These are phyloP conservation scores for Pinus taeda DNA, from an alignment of 75 land plant species.

Conservation along the genomic window DNA sequence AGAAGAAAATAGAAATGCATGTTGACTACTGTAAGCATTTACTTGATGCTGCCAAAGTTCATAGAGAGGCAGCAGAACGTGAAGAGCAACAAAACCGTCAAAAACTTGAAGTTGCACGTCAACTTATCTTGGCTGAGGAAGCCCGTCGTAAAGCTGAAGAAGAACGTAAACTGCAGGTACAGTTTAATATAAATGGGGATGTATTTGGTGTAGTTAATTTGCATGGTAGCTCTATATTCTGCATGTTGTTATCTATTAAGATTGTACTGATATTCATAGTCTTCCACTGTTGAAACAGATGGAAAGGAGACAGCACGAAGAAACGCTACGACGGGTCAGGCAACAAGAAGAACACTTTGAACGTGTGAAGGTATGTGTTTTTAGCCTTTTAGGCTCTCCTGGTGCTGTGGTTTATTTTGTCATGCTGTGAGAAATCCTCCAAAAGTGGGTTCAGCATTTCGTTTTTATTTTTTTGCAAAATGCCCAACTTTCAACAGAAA, in stretches of 20 bases:
- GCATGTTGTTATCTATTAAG: too few relatives aligned
- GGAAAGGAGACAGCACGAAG: constrained; percentile 85
- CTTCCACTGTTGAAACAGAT: constrained; percentile 36
- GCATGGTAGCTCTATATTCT: too few relatives aligned
- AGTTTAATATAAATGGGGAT: constrained; percentile 24
- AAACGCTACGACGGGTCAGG: constrained; percentile 59
- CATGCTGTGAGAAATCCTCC: too few relatives aligned
- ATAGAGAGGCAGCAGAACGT: constrained; percentile 85
- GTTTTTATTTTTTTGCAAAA: too few relatives aligned
- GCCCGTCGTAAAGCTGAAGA: constrained; percentile 92
- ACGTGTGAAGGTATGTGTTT: constrained; percentile 56
- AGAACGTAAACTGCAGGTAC: constrained; percentile 83
- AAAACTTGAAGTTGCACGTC: constrained; percentile 74
- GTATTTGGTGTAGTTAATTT: too few relatives aligned
- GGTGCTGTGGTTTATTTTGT: too few relatives aligned
- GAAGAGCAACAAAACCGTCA: constrained; percentile 85
- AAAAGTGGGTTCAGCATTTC: too few relatives aligned
- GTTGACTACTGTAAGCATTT: constrained; percentile 92
- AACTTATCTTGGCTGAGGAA: constrained; percentile 84
- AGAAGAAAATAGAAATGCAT: constrained; percentile 92
- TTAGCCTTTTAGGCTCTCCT: neutral
- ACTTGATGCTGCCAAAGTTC: constrained; percentile 91
- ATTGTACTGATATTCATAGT: too few relatives aligned
- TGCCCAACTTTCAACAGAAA: too few relatives aligned
- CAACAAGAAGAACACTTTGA: constrained; percentile 75